Percentiles rank a stretch among this genome's conserved stretches.
Evolutionary conservation across 1,284 basidiomycete species (phyloP).

Genomic region (Papiliotrema fonsecae): DNA sequence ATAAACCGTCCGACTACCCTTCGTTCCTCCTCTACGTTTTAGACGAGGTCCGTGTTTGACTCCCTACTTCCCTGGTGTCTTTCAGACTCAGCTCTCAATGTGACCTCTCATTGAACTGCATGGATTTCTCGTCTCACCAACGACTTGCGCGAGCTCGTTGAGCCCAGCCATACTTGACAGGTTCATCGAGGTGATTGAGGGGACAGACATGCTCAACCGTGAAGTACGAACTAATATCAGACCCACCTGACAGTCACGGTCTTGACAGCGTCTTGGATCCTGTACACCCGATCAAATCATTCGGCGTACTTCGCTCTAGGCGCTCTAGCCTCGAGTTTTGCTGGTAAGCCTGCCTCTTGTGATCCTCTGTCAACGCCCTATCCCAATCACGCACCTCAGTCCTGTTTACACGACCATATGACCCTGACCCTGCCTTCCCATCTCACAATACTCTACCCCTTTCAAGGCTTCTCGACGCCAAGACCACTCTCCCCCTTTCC

Average conservation of each 20-base stretch:
- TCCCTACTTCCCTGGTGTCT: neutral
- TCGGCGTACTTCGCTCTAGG: slow-evolving; percentile 64
- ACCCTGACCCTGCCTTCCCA: too few relatives aligned
- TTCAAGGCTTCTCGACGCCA: too few relatives aligned
- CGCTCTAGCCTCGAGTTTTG: slow-evolving; percentile 57
- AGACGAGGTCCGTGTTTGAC: slow-evolving; percentile 29
- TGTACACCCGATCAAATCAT: slow-evolving; percentile 65
- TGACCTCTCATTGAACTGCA: too few relatives aligned
- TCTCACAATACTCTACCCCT: too few relatives aligned
- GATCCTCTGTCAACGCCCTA: neutral
- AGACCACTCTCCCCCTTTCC: too few relatives aligned
- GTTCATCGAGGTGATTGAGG: too few relatives aligned
- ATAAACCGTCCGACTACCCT: slow-evolving; percentile 38
- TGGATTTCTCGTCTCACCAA: too few relatives aligned
- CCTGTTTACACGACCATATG: too few relatives aligned
- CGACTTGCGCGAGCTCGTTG: too few relatives aligned
- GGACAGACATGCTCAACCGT: slow-evolving; percentile 1
- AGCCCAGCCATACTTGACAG: too few relatives aligned
- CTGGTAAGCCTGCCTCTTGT: slow-evolving; percentile 22
- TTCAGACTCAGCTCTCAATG: too few relatives aligned
- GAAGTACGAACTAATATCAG: slow-evolving; percentile 16
- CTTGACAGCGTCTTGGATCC: slow-evolving; percentile 56
- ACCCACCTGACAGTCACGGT: slow-evolving; percentile 56
- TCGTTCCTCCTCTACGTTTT: slow-evolving; percentile 33
- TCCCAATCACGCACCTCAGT: neutral